phyloP scores from a whole-genome alignment of 257 asterid species.

The Marsdenia floribunda region DNA sequence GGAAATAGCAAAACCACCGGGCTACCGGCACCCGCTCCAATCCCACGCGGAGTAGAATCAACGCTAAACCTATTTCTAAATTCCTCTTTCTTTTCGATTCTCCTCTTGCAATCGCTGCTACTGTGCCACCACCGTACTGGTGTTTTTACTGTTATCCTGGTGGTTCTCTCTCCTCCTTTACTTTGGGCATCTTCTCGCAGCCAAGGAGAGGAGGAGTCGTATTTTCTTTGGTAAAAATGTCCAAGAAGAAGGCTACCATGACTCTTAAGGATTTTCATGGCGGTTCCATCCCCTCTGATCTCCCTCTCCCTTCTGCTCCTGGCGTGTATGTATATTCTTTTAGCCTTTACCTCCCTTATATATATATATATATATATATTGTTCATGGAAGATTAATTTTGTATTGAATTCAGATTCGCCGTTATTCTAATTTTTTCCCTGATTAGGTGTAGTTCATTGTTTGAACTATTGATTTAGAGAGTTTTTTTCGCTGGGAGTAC shows the following conservation, averaged over 20 bases:
- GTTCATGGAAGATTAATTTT: background rate
- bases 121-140: background rate
- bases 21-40: background rate
- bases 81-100: background rate
- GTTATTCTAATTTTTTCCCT: background rate
- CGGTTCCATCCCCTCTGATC: constrained; percentile 95
- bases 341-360: background rate
- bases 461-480: background rate
- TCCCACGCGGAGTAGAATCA: constrained; percentile 6
- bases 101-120: background rate
- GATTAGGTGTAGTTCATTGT: background rate
- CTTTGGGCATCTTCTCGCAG: background rate
- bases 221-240: constrained; percentile 29
- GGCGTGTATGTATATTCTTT: constrained; percentile 62
- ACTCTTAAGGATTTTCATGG: constrained; percentile 92
- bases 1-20: constrained; percentile 4
- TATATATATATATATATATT: background rate
- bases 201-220: background rate
- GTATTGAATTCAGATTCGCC: background rate
- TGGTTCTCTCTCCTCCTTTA: background rate
- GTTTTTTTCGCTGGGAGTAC: background rate
- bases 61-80: constrained; percentile 8
- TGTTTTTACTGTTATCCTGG: background rate
- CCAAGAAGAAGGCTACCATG: constrained; percentile 96
- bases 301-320: constrained; percentile 90